Evolutionary conservation across 2,329 filamentous ascomycete species (phyloP).

Genomic region (Trichoderma aggressivum): DNA sequence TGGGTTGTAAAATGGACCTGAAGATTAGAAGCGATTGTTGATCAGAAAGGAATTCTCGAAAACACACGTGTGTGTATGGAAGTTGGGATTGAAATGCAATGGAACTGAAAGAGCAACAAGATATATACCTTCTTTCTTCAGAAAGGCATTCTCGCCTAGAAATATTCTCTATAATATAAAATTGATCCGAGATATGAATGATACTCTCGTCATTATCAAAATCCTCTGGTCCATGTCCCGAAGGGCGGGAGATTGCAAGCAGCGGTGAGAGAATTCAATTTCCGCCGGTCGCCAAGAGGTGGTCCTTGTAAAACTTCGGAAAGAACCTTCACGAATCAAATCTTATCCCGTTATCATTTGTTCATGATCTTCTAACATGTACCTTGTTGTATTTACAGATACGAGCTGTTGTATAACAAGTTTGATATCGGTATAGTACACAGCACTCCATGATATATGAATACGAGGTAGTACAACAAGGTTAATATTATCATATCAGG

Average conservation of each 20-base stretch:
- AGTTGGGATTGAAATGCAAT: no score
- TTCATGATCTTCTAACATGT: neutral
- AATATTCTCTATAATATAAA: no score
- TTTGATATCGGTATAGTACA: neutral
- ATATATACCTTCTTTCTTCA: no score
- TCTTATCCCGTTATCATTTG: neutral
- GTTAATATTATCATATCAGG: neutral
- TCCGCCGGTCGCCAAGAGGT: neutral
- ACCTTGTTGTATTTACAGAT: neutral
- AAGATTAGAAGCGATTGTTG: no score
- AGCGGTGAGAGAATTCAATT: neutral
- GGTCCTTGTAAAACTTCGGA: neutral
- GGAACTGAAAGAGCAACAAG: no score
- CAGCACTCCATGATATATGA: neutral
- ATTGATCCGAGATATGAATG: no score
- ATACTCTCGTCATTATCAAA: no score
- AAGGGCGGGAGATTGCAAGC: neutral
- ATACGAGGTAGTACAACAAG: neutral
- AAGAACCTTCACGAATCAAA: neutral
- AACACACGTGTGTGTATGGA: no score
- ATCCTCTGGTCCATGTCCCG: neutral
- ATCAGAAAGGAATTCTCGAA: no score
- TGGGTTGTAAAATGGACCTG: no score
- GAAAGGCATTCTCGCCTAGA: no score
- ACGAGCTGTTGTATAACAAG: neutral